Conservation (phyloP, 805 yeast species). For the Cyberlindnera mrakii region DNA sequence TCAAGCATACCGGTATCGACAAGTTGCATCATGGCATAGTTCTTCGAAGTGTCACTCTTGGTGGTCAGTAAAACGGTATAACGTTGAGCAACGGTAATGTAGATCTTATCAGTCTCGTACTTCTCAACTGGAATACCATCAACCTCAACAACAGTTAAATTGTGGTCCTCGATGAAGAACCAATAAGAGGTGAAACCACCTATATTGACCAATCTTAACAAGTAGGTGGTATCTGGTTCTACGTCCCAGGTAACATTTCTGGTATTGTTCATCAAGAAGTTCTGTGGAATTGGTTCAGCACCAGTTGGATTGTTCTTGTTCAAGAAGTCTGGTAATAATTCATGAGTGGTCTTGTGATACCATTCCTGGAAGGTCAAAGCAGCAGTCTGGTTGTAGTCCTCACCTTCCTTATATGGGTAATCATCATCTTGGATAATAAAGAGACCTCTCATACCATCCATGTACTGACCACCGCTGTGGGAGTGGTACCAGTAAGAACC, state of each 20-base stretch:
- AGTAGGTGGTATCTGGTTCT: constrained; percentile 79
- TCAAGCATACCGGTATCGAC: constrained; percentile 85
- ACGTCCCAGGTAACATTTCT: constrained; percentile 71
- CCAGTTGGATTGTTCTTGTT: constrained; percentile 87
- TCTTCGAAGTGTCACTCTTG: constrained; percentile 52
- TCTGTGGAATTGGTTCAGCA: constrained; percentile 94
- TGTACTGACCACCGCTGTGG: constrained; percentile 83
- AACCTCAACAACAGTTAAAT: constrained; percentile 78
- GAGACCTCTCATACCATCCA: constrained; percentile 86
- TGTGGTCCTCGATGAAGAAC: constrained; percentile 83
- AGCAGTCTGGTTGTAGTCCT: constrained; percentile 73
- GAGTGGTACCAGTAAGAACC: constrained; percentile 99
- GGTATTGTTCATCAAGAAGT: constrained; percentile 75
- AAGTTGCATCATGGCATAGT: constrained; percentile 78
- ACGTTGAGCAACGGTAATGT: constrained; percentile 89
- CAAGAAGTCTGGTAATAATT: constrained; percentile 50
- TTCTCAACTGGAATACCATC: constrained; percentile 87
- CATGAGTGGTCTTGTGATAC: constrained; percentile 63
- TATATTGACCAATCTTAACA: constrained; percentile 71
- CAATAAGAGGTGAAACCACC: constrained; percentile 93
- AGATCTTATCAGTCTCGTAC: constrained; percentile 60
- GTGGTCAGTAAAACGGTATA: constrained; percentile 76
- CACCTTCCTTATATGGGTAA: constrained; percentile 44
- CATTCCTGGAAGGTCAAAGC: constrained; percentile 71
- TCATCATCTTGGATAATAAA: constrained; percentile 59